A percentile compares a stretch with the other conserved stretches of the same genome.
phyloP scores from a whole-genome alignment of 805 yeast genomes.

The Candida patagonica region DNA sequence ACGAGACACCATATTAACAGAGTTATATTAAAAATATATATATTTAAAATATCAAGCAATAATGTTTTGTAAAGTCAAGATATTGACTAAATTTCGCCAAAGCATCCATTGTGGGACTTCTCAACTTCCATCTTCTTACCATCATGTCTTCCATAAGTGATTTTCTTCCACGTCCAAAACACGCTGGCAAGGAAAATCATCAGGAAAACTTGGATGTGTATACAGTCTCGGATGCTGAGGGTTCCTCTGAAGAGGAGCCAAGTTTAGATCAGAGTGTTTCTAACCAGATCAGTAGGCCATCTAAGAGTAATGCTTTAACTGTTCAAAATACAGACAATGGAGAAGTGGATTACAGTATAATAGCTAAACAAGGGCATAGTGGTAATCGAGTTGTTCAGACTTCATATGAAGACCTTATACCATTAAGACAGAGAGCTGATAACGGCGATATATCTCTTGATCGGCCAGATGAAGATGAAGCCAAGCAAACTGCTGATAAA shows the following conservation, averaged over 20 bases:
- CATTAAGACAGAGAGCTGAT: constrained; percentile 41
- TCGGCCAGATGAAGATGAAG: constrained; percentile 38
- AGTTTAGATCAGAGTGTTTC: neutral
- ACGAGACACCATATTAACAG: no score
- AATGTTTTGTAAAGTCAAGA: no score
- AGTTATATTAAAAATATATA: no score
- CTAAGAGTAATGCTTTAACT: constrained; percentile 21
- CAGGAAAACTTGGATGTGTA: neutral
- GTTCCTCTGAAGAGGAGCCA: neutral
- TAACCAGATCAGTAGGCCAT: neutral
- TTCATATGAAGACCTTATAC: constrained; percentile 49
- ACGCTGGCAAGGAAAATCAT: neutral
- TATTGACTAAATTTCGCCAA: no score
- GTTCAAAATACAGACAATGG: constrained; percentile 25
- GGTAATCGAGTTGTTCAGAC: constrained; percentile 32
- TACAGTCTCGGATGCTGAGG: neutral
- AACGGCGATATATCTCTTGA: constrained; percentile 33
- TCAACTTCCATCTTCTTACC: constrained; percentile 1
- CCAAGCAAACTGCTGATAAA: constrained; percentile 38
- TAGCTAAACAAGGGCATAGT: constrained; percentile 28
- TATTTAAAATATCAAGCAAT: no score
- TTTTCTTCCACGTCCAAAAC: constrained; percentile 12
- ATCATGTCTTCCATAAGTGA: constrained; percentile 11
- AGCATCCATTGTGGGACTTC: constrained; percentile 4
- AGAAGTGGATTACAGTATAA: constrained; percentile 23